Evolutionary conservation across 208 protist species (phyloP).

Genomic region (Leishmania arabica): DNA sequence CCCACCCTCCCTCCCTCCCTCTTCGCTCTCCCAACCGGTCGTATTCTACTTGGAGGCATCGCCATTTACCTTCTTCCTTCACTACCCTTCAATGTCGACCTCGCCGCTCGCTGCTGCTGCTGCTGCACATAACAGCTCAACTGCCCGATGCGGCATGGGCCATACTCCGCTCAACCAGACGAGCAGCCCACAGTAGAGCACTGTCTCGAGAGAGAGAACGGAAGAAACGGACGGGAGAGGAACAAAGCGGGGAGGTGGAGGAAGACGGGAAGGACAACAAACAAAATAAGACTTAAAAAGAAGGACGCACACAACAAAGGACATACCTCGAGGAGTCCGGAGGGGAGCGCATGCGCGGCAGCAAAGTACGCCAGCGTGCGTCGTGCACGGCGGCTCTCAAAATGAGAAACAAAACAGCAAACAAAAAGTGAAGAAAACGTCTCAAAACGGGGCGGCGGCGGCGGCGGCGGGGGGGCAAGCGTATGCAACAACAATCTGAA

Average conservation of each 20-base stretch:
- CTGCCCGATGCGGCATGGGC: not conserved
- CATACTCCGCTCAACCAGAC: not conserved
- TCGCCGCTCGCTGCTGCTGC: not conserved
- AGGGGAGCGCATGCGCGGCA: not conserved
- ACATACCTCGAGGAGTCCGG: not conserved
- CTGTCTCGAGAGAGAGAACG: not conserved
- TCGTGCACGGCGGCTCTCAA: not conserved
- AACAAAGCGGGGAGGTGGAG: not conserved
- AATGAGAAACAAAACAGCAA: slow-evolving; percentile 10
- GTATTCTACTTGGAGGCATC: not conserved
- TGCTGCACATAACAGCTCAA: not conserved
- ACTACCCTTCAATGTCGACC: not conserved
- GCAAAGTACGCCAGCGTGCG: not conserved
- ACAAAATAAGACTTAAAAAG: not conserved
- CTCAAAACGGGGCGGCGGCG: not conserved
- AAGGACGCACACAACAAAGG: not conserved
- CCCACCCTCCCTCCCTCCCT: not conserved
- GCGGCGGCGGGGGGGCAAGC: not conserved
- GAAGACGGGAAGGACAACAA: not conserved
- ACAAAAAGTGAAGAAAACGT: not conserved
- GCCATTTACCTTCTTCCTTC: not conserved
- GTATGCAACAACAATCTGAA: not conserved
- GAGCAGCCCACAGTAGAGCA: not conserved
- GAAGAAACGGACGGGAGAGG: slow-evolving; percentile 6
- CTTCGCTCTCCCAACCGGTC: too few species aligned